Percentiles rank a stretch among this genome's conserved stretches.
Evolutionary conservation across 257 asterid genomes (phyloP).

Genomic region (Verbena officinalis): DNA sequence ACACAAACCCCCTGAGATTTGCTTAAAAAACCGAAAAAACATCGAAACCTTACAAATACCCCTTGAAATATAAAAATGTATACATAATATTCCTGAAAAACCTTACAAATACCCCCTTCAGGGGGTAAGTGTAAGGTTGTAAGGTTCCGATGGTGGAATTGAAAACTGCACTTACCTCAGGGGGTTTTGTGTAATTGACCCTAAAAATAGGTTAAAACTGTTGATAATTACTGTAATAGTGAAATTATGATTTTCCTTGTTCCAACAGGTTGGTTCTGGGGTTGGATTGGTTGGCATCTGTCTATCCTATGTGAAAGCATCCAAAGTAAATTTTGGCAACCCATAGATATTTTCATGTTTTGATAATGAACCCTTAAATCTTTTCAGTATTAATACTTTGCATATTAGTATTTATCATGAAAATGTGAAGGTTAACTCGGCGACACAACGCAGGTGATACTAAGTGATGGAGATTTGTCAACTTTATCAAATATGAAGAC

Average conservation of each 20-base stretch:
- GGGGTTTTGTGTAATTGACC: background rate
- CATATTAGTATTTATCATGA: background rate
- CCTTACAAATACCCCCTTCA: too few species aligned
- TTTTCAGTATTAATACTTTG: background rate
- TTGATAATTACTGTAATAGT: background rate
- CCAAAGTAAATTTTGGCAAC: constrained; percentile 67
- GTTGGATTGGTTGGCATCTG: constrained; percentile 91
- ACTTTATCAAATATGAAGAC: constrained; percentile 83
- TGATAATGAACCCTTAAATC: constrained; percentile 1
- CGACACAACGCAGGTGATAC: constrained; percentile 64
- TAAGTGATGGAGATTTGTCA: constrained; percentile 80
- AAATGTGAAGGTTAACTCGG: constrained; percentile 9
- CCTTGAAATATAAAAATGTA: too few species aligned
- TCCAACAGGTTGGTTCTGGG: constrained; percentile 86
- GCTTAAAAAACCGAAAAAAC: too few species aligned
- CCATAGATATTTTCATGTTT: too few species aligned
- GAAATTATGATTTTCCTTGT: constrained; percentile 26
- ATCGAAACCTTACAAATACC: too few species aligned
- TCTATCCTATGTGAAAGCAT: constrained; percentile 75
- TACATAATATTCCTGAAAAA: too few species aligned
- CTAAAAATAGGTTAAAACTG: too few species aligned
- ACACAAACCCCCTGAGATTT: too few species aligned
- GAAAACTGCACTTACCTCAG: too few species aligned
- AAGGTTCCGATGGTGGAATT: too few species aligned
- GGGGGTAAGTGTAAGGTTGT: too few species aligned